Percentiles rank a stretch among this genome's conserved stretches.
Conservation (phyloP, 73 alveolate species). For the Paramecium octaurelia region DNA sequence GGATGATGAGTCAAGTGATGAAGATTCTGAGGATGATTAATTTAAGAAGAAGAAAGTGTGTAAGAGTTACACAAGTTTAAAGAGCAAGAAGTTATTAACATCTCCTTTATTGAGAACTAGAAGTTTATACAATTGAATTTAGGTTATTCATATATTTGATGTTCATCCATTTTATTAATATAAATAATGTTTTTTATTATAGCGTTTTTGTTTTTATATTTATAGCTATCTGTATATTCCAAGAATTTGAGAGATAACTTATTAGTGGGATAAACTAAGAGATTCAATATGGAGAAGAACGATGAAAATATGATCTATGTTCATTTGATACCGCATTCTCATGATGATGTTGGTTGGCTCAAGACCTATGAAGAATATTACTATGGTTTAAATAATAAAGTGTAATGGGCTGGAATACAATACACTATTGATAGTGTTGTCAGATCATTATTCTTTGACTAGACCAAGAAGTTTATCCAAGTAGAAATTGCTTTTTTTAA, state of each 20-base stretch:
- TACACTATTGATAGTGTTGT: conserved; percentile 50
- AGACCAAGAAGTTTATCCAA: conserved; percentile 10
- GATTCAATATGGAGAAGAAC: background rate
- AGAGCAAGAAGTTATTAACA: background rate
- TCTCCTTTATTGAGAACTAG: background rate
- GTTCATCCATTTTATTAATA: background rate
- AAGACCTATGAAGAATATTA: conserved; percentile 87
- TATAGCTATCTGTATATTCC: background rate
- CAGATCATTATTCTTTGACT: background rate
- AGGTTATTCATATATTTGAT: background rate
- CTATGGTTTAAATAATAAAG: conserved; percentile 37
- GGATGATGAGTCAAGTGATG: background rate
- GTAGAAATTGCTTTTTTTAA: conserved; percentile 93
- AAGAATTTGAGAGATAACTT: background rate
- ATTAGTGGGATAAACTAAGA: background rate
- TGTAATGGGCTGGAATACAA: conserved; percentile 55
- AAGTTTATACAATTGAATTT: background rate
- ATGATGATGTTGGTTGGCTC: conserved; percentile 97
- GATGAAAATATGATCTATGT: conserved; percentile 46
- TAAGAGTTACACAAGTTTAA: background rate
- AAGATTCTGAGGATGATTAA: conserved; percentile 3
- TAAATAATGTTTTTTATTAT: background rate
- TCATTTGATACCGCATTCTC: conserved; percentile 93
- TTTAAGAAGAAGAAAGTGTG: background rate
- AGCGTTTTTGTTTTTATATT: background rate